Base-by-base conservation (phyloP, 1,284 basidiomycete species). In the Stereum hirsutum region DNA sequence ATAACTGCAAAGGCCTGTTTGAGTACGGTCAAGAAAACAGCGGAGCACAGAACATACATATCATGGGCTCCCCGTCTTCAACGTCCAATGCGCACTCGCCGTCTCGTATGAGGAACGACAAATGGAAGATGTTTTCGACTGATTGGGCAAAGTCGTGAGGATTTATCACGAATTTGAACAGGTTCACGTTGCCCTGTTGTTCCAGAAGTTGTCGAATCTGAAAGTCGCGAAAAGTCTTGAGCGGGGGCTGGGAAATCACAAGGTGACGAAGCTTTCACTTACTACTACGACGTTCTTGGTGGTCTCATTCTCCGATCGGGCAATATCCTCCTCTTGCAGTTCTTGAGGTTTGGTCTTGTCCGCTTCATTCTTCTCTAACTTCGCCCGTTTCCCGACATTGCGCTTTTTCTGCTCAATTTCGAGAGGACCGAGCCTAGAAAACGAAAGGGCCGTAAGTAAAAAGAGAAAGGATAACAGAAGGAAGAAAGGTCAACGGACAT, bases 61-160 rank as follows among this genome's bases (percentile, higher is more conserved):
- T 75, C 6, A 81, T 62, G 3, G 85, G 84, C 53, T 89, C 84
- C 1, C 79, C 82, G 0, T 82, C 65, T 4, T 78, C 63, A 1
- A 74, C 73, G 51, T 85, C 77, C 35, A 89, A 67, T 5, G 81
- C 78, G 38, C 81, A 89, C 55, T 78, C 79, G 11, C 84, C 88
- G 52, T 95, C 90, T 36, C 87, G 73, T 39, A 96, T 85, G 42
- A 94, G 69, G 62, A 96, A 96, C 0, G 91, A 92, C 2, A 95
- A 71, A 54, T 95, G 89, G 59, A 96, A 96, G 17, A 95, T 68
- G 57, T 96, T 96, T 62, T 96, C 92, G 17, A 96, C 88, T 0
- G 89, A 89, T 58, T 96, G 92, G 0, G 83, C 82, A 55, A 91
- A 96, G 52, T 89, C 84, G 26, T 81, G 61, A 6, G 92, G 92